Evolutionary conservation across 23 red algal species (phyloP).

Genomic region (Gracilariopsis chorda): DNA sequence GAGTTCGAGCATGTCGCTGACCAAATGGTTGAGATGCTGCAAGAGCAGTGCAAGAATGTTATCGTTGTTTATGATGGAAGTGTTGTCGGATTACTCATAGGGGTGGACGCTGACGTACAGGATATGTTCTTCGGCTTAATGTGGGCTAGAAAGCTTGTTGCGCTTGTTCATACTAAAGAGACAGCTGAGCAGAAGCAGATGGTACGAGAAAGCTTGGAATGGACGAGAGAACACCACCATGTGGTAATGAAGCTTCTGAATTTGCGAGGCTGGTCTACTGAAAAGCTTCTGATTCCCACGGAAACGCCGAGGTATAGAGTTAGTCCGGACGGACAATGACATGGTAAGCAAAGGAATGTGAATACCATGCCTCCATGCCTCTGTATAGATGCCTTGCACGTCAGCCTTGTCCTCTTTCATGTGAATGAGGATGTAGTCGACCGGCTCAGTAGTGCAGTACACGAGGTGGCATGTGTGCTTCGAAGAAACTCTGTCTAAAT

Average conservation of each 20-base stretch:
- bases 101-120: neutral
- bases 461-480: no score
- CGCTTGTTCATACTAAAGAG: neutral
- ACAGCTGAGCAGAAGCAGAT: neutral
- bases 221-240: neutral
- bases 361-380: no score
- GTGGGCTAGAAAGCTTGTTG: slow-evolving; percentile 17
- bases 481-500: no score
- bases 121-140: slow-evolving; percentile 35
- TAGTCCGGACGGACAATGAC: no score
- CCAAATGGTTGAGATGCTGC: neutral
- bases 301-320: neutral
- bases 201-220: neutral
- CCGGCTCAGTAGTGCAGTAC: no score
- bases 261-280: slow-evolving; percentile 35
- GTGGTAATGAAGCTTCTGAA: neutral
- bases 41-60: slow-evolving; percentile 9
- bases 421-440: no score
- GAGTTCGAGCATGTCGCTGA: slow-evolving; percentile 24
- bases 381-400: no score
- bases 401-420: no score
- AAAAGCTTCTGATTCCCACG: slow-evolving; percentile 14
- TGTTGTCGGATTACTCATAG: slow-evolving; percentile 23
- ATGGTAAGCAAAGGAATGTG: no score
- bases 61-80: slow-evolving; percentile 10